These are phyloP conservation scores for Aspergillus piperis DNA, from an alignment of 2,329 filamentous ascomycete genomes.

Conservation along the genomic window DNA sequence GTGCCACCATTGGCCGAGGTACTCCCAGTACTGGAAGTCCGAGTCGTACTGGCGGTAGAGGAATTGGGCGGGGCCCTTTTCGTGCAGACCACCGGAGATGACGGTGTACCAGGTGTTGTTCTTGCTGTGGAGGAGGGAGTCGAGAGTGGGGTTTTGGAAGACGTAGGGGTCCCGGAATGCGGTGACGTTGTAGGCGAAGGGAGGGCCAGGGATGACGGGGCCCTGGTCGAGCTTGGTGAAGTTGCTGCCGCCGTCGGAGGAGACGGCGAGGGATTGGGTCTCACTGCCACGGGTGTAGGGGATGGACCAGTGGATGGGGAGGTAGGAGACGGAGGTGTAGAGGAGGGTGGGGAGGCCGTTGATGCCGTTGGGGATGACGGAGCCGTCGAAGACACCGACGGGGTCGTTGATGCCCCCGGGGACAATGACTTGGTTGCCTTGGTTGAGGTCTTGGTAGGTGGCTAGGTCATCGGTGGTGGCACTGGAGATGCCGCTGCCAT, in stretches of 20 bases:
- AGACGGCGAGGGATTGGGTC: constrained; percentile 49
- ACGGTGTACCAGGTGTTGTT: constrained; percentile 21
- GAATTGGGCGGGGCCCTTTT: constrained; percentile 18
- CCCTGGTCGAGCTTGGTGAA: constrained; percentile 51
- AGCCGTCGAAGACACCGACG: constrained; percentile 22
- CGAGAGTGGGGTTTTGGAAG: constrained; percentile 19
- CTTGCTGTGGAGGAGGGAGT: constrained; percentile 9
- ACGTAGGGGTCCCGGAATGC: constrained; percentile 24
- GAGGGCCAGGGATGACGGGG: constrained; percentile 43
- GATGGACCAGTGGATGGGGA: constrained; percentile 50
- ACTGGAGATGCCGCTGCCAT: constrained; percentile 17
- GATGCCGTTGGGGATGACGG: constrained; percentile 21
- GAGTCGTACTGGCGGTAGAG: constrained; percentile 21
- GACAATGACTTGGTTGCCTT: constrained; percentile 15
- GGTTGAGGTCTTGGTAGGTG: constrained; percentile 19
- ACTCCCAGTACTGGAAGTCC: constrained; percentile 23
- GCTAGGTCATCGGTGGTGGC: constrained; percentile 20
- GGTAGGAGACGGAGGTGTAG: constrained; percentile 50
- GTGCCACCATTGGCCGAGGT: constrained; percentile 24
- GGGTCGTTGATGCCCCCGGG: constrained; percentile 22
- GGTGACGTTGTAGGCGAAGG: constrained; percentile 20
- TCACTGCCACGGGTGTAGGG: constrained; percentile 49
- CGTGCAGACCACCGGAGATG: constrained; percentile 23
- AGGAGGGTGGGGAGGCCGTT: constrained; percentile 50
- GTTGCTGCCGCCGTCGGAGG: constrained; percentile 49